Evolutionary conservation across 139 green algal genomes (phyloP).

Genomic region (Micractinium sp.): DNA sequence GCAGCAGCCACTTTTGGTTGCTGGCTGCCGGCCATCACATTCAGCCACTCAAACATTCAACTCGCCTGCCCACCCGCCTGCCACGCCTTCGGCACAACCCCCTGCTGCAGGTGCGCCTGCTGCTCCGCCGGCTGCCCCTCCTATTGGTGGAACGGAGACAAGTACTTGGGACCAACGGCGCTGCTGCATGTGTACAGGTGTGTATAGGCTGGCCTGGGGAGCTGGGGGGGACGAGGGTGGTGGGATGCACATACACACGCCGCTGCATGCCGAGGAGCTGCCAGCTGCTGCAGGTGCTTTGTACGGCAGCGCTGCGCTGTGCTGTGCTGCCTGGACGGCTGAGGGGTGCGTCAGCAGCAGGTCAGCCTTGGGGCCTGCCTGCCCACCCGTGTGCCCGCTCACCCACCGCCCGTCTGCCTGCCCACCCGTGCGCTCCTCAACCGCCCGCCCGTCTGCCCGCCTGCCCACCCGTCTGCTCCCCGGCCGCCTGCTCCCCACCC

Average conservation of each 20-base stretch:
- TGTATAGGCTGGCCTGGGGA: background rate
- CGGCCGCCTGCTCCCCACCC: no score
- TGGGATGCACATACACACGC: background rate
- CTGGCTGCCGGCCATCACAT: no score
- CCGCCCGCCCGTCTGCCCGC: no score
- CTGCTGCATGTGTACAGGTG: constrained; percentile 95
- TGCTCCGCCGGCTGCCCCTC: constrained; percentile 94
- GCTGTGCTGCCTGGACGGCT: background rate
- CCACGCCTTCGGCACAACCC: background rate
- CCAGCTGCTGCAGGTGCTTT: background rate
- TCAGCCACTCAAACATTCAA: background rate
- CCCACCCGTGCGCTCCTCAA: background rate
- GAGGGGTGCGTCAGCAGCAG: no score
- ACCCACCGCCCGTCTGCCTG: no score
- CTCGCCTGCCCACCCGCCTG: background rate
- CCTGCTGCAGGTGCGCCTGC: constrained; percentile 79
- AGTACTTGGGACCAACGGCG: constrained; percentile 97
- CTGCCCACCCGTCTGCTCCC: no score
- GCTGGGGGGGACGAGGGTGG: background rate
- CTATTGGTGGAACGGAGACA: constrained; percentile 99
- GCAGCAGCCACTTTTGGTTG: background rate
- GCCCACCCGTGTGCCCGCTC: no score
- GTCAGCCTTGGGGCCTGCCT: background rate
- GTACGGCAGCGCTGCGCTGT: background rate
- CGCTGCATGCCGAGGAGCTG: no score